Percentiles rank a stretch among this genome's conserved stretches.
phyloP scores from a whole-genome alignment of 2,329 filamentous ascomycete species.

The Verticillium zaregamsianum region DNA sequence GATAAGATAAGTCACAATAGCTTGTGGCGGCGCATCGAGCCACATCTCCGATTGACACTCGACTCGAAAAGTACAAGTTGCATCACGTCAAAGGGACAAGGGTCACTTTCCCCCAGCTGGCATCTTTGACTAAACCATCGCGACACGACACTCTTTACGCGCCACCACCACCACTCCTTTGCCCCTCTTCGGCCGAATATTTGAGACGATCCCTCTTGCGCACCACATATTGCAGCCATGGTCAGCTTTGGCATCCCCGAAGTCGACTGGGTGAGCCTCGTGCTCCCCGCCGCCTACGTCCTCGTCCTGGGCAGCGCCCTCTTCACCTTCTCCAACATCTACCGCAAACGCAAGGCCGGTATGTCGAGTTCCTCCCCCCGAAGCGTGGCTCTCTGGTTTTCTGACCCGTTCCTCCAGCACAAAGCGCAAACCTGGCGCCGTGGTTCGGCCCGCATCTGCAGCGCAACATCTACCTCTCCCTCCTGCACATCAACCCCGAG shows the following conservation, averaged over 20 bases:
- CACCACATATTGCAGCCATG: constrained; percentile 32
- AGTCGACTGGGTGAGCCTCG: constrained; percentile 74
- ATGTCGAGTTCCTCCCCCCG: constrained; percentile 27
- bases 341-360: constrained; percentile 88
- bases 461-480: constrained; percentile 90
- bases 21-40: background rate
- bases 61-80: background rate
- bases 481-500: constrained; percentile 72
- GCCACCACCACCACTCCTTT: background rate
- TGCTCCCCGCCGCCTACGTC: constrained; percentile 86
- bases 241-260: constrained; percentile 39
- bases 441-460: constrained; percentile 93
- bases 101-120: background rate
- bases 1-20: background rate
- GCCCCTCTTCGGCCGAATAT: background rate
- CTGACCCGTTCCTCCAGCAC: constrained; percentile 42
- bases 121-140: background rate
- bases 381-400: background rate
- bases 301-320: constrained; percentile 82
- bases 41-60: background rate
- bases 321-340: constrained; percentile 87
- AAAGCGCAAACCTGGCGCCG: constrained; percentile 80
- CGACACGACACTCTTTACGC: background rate
- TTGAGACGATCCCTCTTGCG: background rate
- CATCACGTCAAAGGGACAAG: background rate